These are phyloP conservation scores for Phytopythium litorale DNA, from an alignment of 352 stramenopile species.

Conservation along the genomic window DNA sequence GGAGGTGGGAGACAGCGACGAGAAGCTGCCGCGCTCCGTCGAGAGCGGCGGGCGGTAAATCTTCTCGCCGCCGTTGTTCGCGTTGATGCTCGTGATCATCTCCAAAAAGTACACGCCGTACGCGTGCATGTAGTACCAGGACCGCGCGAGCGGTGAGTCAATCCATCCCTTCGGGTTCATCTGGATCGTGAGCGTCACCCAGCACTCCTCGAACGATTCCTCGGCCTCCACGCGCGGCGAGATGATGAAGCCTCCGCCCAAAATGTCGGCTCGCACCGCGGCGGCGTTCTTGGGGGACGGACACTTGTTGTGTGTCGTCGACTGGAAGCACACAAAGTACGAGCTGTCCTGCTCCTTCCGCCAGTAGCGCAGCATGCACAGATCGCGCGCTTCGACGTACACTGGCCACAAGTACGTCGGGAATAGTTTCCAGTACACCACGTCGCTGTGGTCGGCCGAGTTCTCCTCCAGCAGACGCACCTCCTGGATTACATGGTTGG, in stretches of 20 bases:
- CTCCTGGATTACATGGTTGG: slow-evolving; percentile 74
- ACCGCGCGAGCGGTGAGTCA: slow-evolving; percentile 44
- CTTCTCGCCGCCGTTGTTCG: slow-evolving; percentile 8
- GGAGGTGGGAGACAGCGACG: slow-evolving; percentile 1
- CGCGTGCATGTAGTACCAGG: slow-evolving; percentile 73
- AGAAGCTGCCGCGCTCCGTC: slow-evolving; percentile 2
- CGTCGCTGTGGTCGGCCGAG: slow-evolving; percentile 64
- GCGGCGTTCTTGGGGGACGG: slow-evolving; percentile 17
- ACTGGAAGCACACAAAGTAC: slow-evolving; percentile 87
- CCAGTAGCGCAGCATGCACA: slow-evolving; percentile 81
- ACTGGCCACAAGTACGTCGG: slow-evolving; percentile 74
- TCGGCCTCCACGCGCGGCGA: slow-evolving; percentile 38
- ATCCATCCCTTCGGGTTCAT: slow-evolving; percentile 84
- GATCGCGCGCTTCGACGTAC: slow-evolving; percentile 55
- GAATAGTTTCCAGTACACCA: slow-evolving; percentile 74
- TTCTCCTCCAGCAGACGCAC: slow-evolving; percentile 63
- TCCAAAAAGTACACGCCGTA: slow-evolving; percentile 75
- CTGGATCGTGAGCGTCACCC: slow-evolving; percentile 76
- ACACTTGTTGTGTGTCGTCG: slow-evolving; percentile 61
- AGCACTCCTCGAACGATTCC: slow-evolving; percentile 68
- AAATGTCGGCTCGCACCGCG: slow-evolving; percentile 53
- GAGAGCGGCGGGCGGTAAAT: not conserved
- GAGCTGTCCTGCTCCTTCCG: slow-evolving; percentile 74
- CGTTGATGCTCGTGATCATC: slow-evolving; percentile 65
- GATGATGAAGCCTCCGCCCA: slow-evolving; percentile 79